Percentiles rank a stretch among this genome's conserved stretches.
Conservation (phyloP, 805 yeast species). For the Cyberlindnera subsufficiens region DNA sequence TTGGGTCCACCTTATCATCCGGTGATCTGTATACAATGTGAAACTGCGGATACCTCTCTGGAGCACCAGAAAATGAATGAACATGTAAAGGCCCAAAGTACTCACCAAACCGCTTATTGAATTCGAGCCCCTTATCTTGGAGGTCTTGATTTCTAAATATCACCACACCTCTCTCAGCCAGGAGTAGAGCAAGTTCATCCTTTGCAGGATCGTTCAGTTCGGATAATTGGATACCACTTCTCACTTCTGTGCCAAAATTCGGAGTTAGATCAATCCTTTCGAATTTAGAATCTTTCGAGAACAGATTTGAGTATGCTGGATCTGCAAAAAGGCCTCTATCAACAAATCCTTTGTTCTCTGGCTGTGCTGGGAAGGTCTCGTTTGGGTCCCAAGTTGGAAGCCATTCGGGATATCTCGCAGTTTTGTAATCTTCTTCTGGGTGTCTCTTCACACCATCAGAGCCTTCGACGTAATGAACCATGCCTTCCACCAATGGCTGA, state of each 20-base stretch:
- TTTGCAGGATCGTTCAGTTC: slow-evolving; percentile 47
- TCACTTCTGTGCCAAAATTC: slow-evolving; percentile 62
- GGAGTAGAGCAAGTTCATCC: slow-evolving; percentile 62
- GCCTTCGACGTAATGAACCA: slow-evolving; percentile 21
- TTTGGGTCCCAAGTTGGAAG: slow-evolving; percentile 64
- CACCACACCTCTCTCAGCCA: slow-evolving; percentile 67
- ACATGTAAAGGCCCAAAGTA: slow-evolving; percentile 68
- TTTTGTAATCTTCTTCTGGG: slow-evolving; percentile 33
- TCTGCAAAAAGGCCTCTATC: slow-evolving; percentile 66
- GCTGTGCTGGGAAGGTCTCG: slow-evolving; percentile 44
- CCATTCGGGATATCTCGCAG: slow-evolving; percentile 43
- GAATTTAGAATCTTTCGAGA: slow-evolving; percentile 30
- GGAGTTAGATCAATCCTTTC: slow-evolving; percentile 47
- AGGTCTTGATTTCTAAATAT: slow-evolving; percentile 64
- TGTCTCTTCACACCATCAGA: slow-evolving; percentile 43
- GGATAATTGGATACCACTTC: slow-evolving; percentile 51
- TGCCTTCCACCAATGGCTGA: too few species aligned
- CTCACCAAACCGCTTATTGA: slow-evolving; percentile 44
- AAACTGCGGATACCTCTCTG: slow-evolving; percentile 49
- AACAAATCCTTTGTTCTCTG: slow-evolving; percentile 42
- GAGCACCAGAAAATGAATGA: slow-evolving; percentile 76
- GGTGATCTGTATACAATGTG: slow-evolving; percentile 36
- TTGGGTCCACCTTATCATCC: slow-evolving; percentile 18
- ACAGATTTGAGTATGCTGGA: slow-evolving; percentile 43
- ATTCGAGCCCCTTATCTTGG: slow-evolving; percentile 46